A percentile compares a stretch with the other conserved stretches of the same genome.
Evolutionary conservation across 805 yeast species (phyloP).

Genomic region (Ogataea polymorpha): DNA sequence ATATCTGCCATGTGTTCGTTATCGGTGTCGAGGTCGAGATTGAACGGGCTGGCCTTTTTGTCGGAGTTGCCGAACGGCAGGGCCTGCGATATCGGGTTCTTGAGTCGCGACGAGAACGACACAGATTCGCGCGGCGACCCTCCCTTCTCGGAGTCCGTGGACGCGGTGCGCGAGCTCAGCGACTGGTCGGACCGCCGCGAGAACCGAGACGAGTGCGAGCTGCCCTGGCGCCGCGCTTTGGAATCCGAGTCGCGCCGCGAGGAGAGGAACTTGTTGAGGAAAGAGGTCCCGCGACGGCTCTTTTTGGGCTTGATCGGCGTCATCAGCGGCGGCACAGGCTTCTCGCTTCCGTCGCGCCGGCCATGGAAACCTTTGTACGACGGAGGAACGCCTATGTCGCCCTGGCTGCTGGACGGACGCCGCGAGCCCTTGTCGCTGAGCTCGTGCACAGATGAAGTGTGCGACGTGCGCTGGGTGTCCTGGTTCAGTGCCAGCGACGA

Average conservation of each 20-base stretch:
- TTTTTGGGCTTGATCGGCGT: constrained; percentile 22
- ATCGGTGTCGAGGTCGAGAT: constrained; percentile 27
- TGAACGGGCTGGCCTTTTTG: constrained; percentile 3
- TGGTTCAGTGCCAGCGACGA: constrained; percentile 5
- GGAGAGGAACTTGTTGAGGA: constrained; percentile 26
- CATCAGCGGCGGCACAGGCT: constrained; percentile 16
- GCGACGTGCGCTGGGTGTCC: neutral
- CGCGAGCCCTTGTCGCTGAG: too few species aligned
- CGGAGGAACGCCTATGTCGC: constrained; percentile 14
- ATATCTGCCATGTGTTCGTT: constrained; percentile 20
- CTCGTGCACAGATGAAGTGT: too few species aligned
- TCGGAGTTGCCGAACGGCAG: constrained; percentile 2
- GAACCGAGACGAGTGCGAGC: constrained; percentile 3
- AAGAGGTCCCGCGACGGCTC: constrained; percentile 21
- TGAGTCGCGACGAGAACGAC: neutral
- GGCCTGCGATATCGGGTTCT: constrained; percentile 6
- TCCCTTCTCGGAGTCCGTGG: neutral
- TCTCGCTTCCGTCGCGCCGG: constrained; percentile 12
- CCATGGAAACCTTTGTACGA: constrained; percentile 33
- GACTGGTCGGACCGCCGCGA: constrained; percentile 12
- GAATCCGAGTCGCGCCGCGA: constrained; percentile 29
- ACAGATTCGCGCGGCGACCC: neutral
- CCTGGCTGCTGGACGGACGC: too few species aligned
- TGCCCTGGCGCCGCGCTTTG: neutral
- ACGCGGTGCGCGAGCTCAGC: neutral